Evolutionary conservation across 225 moss, liverwort and hornwort species (phyloP).

Genomic region (Marchantia paleacea): DNA sequence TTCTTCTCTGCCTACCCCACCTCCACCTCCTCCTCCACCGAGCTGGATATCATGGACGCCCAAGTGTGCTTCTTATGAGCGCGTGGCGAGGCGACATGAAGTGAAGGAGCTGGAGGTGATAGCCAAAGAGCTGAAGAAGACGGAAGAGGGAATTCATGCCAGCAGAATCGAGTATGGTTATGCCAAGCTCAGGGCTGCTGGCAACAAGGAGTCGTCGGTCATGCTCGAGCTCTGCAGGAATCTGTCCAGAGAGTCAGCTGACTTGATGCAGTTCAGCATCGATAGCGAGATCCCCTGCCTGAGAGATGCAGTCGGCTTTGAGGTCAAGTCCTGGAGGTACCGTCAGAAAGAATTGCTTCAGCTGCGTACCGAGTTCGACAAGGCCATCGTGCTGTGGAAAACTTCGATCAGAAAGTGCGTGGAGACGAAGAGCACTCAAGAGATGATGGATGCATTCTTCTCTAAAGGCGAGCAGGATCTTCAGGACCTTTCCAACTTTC

Average conservation of each 20-base stretch:
- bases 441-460: conserved; percentile 5
- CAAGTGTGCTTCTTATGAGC: background rate
- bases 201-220: background rate
- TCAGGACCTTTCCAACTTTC: background rate
- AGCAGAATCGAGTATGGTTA: conserved; percentile 13
- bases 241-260: background rate
- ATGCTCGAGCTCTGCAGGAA: conserved; percentile 2
- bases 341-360: background rate
- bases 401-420: background rate
- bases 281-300: conserved; percentile 3
- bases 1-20: no score
- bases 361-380: background rate
- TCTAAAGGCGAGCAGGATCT: background rate
- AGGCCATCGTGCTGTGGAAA: background rate
- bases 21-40: background rate
- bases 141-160: background rate
- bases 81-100: background rate
- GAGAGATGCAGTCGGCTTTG: conserved; percentile 1
- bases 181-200: background rate
- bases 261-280: conserved; percentile 1
- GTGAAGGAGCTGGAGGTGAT: conserved; percentile 3
- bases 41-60: background rate
- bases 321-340: conserved; percentile 10
- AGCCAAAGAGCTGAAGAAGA: background rate
- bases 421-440: background rate